Base-by-base conservation (phyloP, 2,329 filamentous ascomycete genomes). In the Alternaria gaisen region DNA sequence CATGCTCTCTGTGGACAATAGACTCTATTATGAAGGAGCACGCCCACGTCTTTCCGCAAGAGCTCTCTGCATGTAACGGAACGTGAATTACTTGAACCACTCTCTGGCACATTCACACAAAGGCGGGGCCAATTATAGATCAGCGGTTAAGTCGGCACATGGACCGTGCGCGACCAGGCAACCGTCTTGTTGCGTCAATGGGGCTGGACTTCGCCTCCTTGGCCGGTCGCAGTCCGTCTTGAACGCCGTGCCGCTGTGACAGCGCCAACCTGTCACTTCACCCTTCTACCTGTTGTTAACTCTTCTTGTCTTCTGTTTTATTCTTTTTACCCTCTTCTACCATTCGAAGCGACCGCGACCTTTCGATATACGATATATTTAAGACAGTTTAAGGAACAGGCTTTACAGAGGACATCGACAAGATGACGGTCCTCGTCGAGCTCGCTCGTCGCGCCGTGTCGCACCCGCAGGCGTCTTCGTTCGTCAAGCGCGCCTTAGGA, bases 391-490 rank as follows among this genome's bases (percentile, higher is more conserved):
- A n/a, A 1, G 14, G 14, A 50, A 8, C n/a, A 38, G 8, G 16
- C 18, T 14, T 38, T 22, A 55, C 51, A 14, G 41, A 53, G 28
- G 40, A 36, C 46, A 9, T 42, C 58, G 40, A 9, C 42, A 63
- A 44, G 30, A 67, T 67, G 54, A 42, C 61, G 16, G 72, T 77
- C 68, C 55, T 77, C 61, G 53, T 65, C 32, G 71, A 75, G 61
- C 64, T 73, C 56, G 69, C 72, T 53, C 73, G 74, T 52, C 76
- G 77, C 38, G 74, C 70, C 44, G 42, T 77, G 12, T 63, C 73
- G 51, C 72, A 76, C 53, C 66, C 68, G 30, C 51, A 65, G n/a
- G 64, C 69, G 14, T 58, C 63, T 40, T 53, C 60, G 46, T 62
- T 74, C 42, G 59, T 72, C 60, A 77, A 76, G 72, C 71, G 76